Evolutionary conservation across 768 basidiomycete genomes (phyloP).

Genomic region (Chalciporus pseudorubinellus): DNA sequence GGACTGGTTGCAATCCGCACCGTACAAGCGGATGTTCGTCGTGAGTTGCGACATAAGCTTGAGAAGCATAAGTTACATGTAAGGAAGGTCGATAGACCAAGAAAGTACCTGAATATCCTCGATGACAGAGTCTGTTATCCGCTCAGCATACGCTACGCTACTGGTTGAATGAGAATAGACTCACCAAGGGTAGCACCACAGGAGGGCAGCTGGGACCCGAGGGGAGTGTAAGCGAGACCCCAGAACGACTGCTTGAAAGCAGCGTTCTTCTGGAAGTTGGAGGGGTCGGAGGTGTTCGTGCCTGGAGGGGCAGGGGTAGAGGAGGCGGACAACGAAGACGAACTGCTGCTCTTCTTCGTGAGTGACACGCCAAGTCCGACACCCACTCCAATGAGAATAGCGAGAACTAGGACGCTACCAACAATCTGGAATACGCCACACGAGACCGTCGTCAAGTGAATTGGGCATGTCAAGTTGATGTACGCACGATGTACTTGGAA

Average conservation of each 20-base stretch:
- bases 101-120: conserved; percentile 63
- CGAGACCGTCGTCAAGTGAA: not conserved
- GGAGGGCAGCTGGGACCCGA: conserved; percentile 64
- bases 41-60: conserved; percentile 87
- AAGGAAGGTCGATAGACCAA: not conserved
- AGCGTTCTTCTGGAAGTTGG: conserved; percentile 68
- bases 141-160: not conserved
- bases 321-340: conserved; percentile 10
- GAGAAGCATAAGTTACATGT: conserved; percentile 7
- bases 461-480: not conserved
- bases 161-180: conserved; percentile 9
- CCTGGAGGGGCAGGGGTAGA: conserved; percentile 18
- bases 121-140: conserved; percentile 50
- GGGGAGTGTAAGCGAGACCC: conserved; percentile 85
- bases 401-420: conserved; percentile 44
- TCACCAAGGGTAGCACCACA: conserved; percentile 54
- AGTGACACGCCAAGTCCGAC: conserved; percentile 66
- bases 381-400: conserved; percentile 54
- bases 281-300: conserved; percentile 66
- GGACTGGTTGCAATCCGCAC: conserved; percentile 83
- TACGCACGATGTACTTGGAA: conserved; percentile 59
- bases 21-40: conserved; percentile 77
- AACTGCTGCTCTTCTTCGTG: conserved; percentile 44
- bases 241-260: conserved; percentile 75
- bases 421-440: conserved; percentile 43